Conservation (phyloP, 306 rosid species). For the Glycine latifolia region DNA sequence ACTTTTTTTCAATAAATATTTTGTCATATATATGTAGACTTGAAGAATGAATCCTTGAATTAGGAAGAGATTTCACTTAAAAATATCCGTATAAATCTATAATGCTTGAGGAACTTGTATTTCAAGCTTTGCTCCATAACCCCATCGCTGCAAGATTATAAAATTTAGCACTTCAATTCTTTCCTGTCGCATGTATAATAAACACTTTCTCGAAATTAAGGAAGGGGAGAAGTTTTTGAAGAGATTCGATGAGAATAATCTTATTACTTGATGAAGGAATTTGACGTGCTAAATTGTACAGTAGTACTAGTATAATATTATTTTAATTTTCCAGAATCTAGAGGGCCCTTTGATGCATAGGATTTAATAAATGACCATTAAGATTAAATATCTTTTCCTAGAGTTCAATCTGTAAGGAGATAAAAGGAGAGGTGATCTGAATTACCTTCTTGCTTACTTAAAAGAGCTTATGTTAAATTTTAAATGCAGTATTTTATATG, state of each 20-base stretch:
- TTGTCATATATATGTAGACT: no score
- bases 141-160: background rate
- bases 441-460: background rate
- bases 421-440: background rate
- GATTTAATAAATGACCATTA: background rate
- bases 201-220: background rate
- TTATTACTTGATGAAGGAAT: slow-evolving; percentile 20
- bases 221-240: background rate
- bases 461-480: slow-evolving; percentile 28
- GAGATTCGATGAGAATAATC: background rate
- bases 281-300: background rate
- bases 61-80: no score
- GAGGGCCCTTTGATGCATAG: background rate
- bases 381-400: background rate
- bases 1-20: no score
- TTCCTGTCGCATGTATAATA: background rate
- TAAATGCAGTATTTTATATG: background rate
- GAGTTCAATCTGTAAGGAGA: background rate
- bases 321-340: background rate
- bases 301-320: background rate
- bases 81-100: no score
- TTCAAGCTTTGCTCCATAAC: background rate
- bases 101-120: background rate
- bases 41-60: no score
- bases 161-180: background rate